These are phyloP conservation scores for Mrakia blollopis DNA, from an alignment of 768 basidiomycete genomes.

Conservation along the genomic window DNA sequence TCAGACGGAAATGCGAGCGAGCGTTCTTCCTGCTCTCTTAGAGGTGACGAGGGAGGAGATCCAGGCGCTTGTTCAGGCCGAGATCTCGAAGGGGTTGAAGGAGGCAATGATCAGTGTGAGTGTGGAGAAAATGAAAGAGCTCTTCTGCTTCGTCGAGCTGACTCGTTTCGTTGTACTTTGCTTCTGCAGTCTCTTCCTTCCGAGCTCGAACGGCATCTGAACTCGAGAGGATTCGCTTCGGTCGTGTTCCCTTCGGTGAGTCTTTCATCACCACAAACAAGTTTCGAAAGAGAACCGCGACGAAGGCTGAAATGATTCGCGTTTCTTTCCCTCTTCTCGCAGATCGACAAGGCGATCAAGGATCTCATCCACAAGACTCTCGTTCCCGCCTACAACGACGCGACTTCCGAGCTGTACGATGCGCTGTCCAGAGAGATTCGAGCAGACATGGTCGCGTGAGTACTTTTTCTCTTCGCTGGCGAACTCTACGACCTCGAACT, in stretches of 20 bases:
- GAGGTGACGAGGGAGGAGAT: conserved; percentile 19
- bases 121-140: background rate
- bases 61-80: conserved; percentile 10
- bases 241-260: conserved; percentile 21
- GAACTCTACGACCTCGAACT: background rate
- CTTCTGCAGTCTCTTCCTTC: conserved; percentile 9
- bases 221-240: conserved; percentile 17
- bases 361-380: conserved; percentile 29
- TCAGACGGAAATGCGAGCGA: conserved; percentile 14
- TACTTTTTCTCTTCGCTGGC: background rate
- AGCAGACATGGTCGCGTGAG: conserved; percentile 28
- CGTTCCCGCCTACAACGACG: conserved; percentile 16
- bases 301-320: background rate
- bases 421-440: conserved; percentile 18
- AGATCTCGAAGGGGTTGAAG: conserved; percentile 17
- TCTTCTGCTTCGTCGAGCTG: background rate
- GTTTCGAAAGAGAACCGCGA: background rate
- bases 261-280: background rate
- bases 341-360: conserved; percentile 29
- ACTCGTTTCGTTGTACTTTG: background rate
- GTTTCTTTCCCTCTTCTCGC: background rate
- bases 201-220: conserved; percentile 18
- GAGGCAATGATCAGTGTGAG: conserved; percentile 27
- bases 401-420: conserved; percentile 10
- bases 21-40: conserved; percentile 17